Evolutionary conservation across 345 rosid genomes (phyloP), one percentile per base, ranked within the genome.

Genomic region (Citrus reticulata): DNA sequence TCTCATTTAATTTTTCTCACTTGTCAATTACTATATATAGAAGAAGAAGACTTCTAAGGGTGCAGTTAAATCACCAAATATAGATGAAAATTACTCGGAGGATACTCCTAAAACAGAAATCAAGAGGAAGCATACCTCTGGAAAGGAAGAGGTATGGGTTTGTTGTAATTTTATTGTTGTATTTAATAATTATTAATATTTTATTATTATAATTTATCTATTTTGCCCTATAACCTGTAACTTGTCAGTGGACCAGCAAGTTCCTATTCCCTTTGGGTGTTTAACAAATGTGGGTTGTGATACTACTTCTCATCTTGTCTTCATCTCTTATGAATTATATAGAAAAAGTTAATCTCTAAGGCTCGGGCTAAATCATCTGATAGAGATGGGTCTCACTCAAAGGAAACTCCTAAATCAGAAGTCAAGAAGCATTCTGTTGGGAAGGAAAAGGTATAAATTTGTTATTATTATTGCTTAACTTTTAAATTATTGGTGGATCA

Each of bases 131-230:
- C 84, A 70, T 32, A 59, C 89, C 62, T 73, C 84, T 16, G 78
- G 83, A 79, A 88, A 86, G 83, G 87, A 81, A 82, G 83, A 79
- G 86, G 91, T 87, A 87, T 63, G 77, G 42, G 22, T 17, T 30
- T 65, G 58, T 69, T 54, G 42, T 66, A 59, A 3, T 22, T 7
- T 59, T 66, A 17, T 19, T 54, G 22, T 17, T 16, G 58, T 54
- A 19, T 46, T 46, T 46, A 13, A 46, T 46, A 11, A 13, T 46
- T 46, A 13, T 46, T 11, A 46, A 46, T 46, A 46, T 46, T 46
- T 46, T 46, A 13, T 46, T 46, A 3, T 54, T 17, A 54, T 54
- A 54, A 17, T 54, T 54, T 54, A 54, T 54, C 20, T 17, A 17
- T 54, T 17, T 54, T 54, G 6, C 58, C 7, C 1, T 54, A 17